Evolutionary conservation across 306 rosid species (phyloP).

Genomic region (Delonix regia): DNA sequence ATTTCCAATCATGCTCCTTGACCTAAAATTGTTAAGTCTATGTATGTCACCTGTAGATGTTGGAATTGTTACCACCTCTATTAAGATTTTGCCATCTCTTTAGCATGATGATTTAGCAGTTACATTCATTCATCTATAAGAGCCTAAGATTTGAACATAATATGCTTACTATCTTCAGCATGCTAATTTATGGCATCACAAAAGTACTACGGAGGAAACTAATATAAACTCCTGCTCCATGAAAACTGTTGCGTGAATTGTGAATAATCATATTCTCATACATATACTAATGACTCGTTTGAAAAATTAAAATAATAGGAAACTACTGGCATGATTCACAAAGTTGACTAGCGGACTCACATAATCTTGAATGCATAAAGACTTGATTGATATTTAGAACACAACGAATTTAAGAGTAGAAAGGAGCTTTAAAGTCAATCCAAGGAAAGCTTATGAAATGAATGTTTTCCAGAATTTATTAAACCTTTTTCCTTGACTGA

Average conservation of each 20-base stretch:
- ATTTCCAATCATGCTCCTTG: neutral
- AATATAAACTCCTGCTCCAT: neutral
- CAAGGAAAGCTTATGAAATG: neutral
- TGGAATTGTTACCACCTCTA: constrained; percentile 6
- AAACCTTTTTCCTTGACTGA: neutral
- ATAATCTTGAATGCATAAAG: neutral
- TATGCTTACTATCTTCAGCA: neutral
- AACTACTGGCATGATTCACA: neutral
- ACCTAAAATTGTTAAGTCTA: neutral
- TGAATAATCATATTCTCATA: neutral
- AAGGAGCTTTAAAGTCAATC: neutral
- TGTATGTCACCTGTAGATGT: constrained; percentile 10
- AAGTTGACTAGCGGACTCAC: neutral
- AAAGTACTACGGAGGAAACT: neutral
- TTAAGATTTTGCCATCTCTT: constrained; percentile 2
- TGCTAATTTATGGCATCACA: constrained; percentile 1
- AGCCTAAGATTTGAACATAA: neutral
- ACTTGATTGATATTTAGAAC: neutral
- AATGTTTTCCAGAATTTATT: neutral
- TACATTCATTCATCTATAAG: neutral
- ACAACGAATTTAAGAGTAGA: neutral
- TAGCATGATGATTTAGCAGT: constrained; percentile 1
- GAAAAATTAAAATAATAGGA: neutral
- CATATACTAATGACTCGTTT: neutral
- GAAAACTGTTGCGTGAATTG: neutral